Conservation (phyloP, 768 basidiomycete species). For the Clavulina sp. region DNA sequence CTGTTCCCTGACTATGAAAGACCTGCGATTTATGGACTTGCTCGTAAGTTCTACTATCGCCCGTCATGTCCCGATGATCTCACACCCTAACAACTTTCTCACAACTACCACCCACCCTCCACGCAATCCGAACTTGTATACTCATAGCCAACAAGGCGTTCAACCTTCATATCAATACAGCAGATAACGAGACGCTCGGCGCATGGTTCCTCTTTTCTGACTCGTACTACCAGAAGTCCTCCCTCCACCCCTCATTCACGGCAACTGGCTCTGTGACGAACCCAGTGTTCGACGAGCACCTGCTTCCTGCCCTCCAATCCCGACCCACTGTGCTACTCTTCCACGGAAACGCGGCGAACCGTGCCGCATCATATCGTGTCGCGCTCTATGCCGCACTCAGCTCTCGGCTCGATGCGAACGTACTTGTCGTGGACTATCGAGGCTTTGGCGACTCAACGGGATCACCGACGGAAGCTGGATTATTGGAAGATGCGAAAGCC, state of each 20-base stretch:
- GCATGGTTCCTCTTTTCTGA: slow-evolving; percentile 76
- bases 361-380: slow-evolving; percentile 52
- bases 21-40: slow-evolving; percentile 7
- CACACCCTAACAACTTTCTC: too few species aligned
- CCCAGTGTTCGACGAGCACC: slow-evolving; percentile 20
- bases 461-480: slow-evolving; percentile 54
- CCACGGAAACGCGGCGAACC: slow-evolving; percentile 78
- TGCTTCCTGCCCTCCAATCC: slow-evolving; percentile 37
- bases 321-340: slow-evolving; percentile 76
- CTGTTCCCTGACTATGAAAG: slow-evolving; percentile 4
- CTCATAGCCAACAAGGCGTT: slow-evolving; percentile 6
- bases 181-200: slow-evolving; percentile 65
- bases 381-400: slow-evolving; percentile 48
- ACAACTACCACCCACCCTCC: too few species aligned
- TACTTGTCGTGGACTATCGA: slow-evolving; percentile 79
- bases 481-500: slow-evolving; percentile 49
- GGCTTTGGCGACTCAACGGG: slow-evolving; percentile 83
- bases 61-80: too few species aligned
- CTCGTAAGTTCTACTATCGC: background rate
- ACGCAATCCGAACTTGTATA: too few species aligned
- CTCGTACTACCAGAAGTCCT: slow-evolving; percentile 30
- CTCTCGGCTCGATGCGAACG: slow-evolving; percentile 46
- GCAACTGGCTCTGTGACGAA: slow-evolving; percentile 21
- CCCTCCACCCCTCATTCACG: slow-evolving; percentile 13
- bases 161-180: slow-evolving; percentile 50